These are phyloP conservation scores for Cordyceps pruinosa DNA, from an alignment of 2,329 filamentous ascomycete genomes.

Conservation along the genomic window DNA sequence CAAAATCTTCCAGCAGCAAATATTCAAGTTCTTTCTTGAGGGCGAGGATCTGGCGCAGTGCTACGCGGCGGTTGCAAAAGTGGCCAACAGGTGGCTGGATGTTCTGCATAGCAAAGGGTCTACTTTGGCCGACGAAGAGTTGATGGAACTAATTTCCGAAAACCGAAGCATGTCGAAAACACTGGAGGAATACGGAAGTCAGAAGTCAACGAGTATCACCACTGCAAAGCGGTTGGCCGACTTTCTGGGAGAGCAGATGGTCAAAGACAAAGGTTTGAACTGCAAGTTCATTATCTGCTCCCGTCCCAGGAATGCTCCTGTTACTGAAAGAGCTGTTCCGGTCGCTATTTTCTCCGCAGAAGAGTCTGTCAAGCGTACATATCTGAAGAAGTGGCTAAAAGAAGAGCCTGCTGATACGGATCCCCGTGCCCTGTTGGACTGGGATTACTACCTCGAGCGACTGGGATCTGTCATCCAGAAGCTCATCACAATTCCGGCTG, in stretches of 20 bases:
- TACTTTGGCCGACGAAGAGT: slow-evolving; percentile 88
- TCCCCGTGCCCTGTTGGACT: slow-evolving; percentile 83
- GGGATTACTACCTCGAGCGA: slow-evolving; percentile 95
- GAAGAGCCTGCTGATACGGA: slow-evolving; percentile 90
- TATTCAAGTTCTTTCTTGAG: slow-evolving; percentile 98
- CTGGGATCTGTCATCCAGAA: slow-evolving; percentile 97
- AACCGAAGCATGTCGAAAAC: slow-evolving; percentile 98
- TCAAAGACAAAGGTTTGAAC: slow-evolving; percentile 97
- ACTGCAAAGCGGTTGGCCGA: slow-evolving; percentile 92
- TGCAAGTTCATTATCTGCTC: slow-evolving; percentile 99
- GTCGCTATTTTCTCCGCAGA: slow-evolving; percentile 97
- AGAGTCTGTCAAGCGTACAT: slow-evolving; percentile 76
- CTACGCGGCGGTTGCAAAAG: slow-evolving; percentile 84
- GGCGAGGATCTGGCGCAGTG: slow-evolving; percentile 81
- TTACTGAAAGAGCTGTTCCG: slow-evolving; percentile 89
- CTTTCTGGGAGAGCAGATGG: slow-evolving; percentile 96
- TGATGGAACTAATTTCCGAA: slow-evolving; percentile 99
- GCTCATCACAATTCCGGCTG: slow-evolving; percentile 95
- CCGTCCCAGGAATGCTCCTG: slow-evolving; percentile 76
- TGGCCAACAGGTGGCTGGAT: slow-evolving; percentile 94
- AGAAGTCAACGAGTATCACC: slow-evolving; percentile 99
- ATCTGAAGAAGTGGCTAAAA: slow-evolving; percentile 90
- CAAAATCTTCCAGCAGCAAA: slow-evolving; percentile 98
- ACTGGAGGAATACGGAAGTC: slow-evolving; percentile 86
- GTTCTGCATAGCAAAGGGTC: slow-evolving; percentile 83